Base-by-base conservation (phyloP, 306 rosid genomes). In the Vigna mungo region DNA sequence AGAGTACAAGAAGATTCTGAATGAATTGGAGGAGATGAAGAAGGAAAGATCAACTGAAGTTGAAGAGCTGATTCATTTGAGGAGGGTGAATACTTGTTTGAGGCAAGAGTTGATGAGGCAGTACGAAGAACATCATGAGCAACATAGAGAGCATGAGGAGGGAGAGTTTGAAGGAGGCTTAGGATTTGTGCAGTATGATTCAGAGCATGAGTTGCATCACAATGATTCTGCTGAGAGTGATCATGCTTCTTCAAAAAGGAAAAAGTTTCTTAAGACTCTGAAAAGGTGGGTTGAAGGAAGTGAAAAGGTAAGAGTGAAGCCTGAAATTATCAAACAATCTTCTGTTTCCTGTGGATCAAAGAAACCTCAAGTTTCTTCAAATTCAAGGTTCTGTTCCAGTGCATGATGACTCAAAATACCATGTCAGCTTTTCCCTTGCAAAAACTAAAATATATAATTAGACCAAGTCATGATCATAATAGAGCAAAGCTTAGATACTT, bases 251-350 rank as follows among this genome's bases (percentile, higher is more conserved):
- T 77, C 69, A 3, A 85, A 75, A 76, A 84, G 86, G 80, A 73
- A 51, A 48, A 94, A 68, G 80, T 81, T 91, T 54, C 78, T 89
- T 52, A 77, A 44, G 14, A 84, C 78, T 85, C 59, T 92, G 12
- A 86, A 79, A 53, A 81, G 80, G 68, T 88, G 94, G 93, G 87
- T 82, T 70, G 88, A 89, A 78, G 88, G 90, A 0, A 74, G 78
- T 78, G 91, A 88, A 18, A 86, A 88, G 80, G 86, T 53, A 69
- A 86, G 59, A 68, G 84, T 76, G 80, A 86, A 87, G 58, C 47
- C 77, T 67, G 84, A 81, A 70, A 68, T 59, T 16, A 81, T 9
- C 13, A 41, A 41, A 41, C 13, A 41, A 41, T 44, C 70, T 66
- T 73, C 76, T 77, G 80, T 68, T 70, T 75, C 77, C 2, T 53